These are phyloP conservation scores for Populus hybrid DNA, from an alignment of 441 rosid species.

Conservation along the genomic window DNA sequence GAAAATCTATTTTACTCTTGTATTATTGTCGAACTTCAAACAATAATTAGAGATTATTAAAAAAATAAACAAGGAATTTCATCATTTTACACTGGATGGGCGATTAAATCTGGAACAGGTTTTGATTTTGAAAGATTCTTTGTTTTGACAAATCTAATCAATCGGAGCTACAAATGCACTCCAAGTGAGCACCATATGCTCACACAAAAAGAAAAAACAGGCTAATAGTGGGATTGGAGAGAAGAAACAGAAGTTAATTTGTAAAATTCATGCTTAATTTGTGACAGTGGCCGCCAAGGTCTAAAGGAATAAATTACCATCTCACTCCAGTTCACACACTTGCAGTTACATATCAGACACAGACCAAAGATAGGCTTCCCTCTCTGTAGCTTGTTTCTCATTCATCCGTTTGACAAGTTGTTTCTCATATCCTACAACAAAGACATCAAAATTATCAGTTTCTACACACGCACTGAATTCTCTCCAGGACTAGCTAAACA, in stretches of 20 bases:
- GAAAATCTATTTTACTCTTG: background rate
- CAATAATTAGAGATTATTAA: background rate
- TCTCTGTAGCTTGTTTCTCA: conserved; percentile 79
- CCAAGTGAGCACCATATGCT: background rate
- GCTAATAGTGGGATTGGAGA: background rate
- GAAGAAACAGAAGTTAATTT: background rate
- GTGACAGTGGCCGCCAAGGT: background rate
- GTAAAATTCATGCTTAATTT: background rate
- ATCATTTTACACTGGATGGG: background rate
- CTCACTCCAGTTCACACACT: background rate
- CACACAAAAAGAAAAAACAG: too few relatives aligned
- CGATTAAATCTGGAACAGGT: background rate
- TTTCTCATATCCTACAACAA: conserved; percentile 68
- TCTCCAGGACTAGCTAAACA: background rate
- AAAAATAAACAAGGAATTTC: background rate
- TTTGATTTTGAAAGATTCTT: background rate
- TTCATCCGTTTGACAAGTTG: conserved; percentile 53
- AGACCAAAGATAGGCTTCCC: conserved; percentile 93
- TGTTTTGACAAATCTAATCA: background rate
- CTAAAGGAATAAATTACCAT: background rate
- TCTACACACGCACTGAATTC: background rate
- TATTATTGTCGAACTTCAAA: background rate
- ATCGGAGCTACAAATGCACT: background rate
- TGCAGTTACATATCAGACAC: conserved; percentile 76
- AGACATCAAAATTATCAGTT: conserved; percentile 12